Evolutionary conservation across 2,329 filamentous ascomycete species (phyloP), one percentile per base, ranked within the genome.

Genomic region (Zasmidium cellare): DNA sequence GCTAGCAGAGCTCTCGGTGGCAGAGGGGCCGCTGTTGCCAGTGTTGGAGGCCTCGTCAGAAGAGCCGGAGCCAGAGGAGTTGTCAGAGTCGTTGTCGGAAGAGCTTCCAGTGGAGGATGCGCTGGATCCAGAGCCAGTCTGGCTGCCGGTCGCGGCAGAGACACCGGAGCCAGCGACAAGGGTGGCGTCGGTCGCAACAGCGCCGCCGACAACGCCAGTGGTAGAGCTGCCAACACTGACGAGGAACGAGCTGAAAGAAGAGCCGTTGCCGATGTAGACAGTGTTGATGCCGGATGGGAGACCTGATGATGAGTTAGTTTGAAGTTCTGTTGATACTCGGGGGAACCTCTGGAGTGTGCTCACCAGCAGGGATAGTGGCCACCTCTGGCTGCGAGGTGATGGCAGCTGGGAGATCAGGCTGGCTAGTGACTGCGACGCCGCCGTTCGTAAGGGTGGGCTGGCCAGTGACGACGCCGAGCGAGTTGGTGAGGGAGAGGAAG

Each of bases 401-500:
- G 53, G 73, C 71, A 19, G 65, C 67, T 28, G 25, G 25, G 25
- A 28, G 25, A 6, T 28, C 25, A 20, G 76, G 67, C 63, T 76
- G 76, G 24, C 67, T 65, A 35, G 72, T 75, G 22, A 72, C 67
- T 22, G 31, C 46, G 14, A 35, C 31, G 18, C 16, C 49, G 20
- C 24, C 49, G 16, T 49, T 44, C 19, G 46, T 50, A 7, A 20
- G 23, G 24, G 68, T 67, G 18, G 80, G 79, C 71, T 76, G 73
- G 60, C 78, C 79, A 46, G 80, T 82, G 49, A 82, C 74, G 41
- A 81, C 79, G 50, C 80, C 79, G 20, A 72, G 61, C 19, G 77
- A 77, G 72, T 82, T 77, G 60, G 80, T 82, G 72, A 76, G 56
- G 22, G 77, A 77, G 23, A 79, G 72, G 71, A 74, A 80, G 55